Conservation (phyloP, 257 asterid species). For the Galeopsis tetrahit region DNA sequence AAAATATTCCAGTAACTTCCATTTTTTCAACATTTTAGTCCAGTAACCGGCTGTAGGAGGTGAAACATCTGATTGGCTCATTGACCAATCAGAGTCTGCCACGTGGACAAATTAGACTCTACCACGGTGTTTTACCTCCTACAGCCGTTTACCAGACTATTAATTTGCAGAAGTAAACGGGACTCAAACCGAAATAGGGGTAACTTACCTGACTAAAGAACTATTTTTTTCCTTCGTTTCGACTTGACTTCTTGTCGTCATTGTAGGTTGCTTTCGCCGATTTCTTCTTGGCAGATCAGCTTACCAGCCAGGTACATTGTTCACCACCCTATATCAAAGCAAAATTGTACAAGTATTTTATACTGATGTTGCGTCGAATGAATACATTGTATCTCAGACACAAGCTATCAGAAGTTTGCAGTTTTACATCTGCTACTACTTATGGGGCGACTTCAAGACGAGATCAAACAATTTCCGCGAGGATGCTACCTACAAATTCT, state of each 20-base stretch:
- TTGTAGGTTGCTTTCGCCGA: slow-evolving; percentile 70
- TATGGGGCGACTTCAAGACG: slow-evolving; percentile 62
- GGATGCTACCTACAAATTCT: slow-evolving; percentile 34
- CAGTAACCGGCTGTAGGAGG: too few species aligned
- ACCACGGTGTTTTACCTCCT: too few species aligned
- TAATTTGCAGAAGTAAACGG: too few species aligned
- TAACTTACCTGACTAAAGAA: too few species aligned
- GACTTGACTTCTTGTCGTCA: slow-evolving; percentile 14
- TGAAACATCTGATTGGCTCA: too few species aligned
- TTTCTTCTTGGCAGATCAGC: slow-evolving; percentile 85
- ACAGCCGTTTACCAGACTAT: too few species aligned
- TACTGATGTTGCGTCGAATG: too few species aligned
- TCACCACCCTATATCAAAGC: neutral
- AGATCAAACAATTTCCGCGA: slow-evolving; percentile 54
- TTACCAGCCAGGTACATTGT: slow-evolving; percentile 77
- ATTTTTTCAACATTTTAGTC: too few species aligned
- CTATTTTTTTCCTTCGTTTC: neutral
- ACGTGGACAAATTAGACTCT: too few species aligned
- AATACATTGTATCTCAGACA: slow-evolving; percentile 46
- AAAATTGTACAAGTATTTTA: neutral
- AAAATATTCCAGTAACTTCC: too few species aligned
- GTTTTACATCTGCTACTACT: slow-evolving; percentile 72
- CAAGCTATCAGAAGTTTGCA: slow-evolving; percentile 76
- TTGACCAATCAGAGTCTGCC: too few species aligned
- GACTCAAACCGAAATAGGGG: too few species aligned